Evolutionary conservation across 2,329 filamentous ascomycete genomes (phyloP), one percentile per base, ranked within the genome.

Genomic region (Pseudocercospora cruenta): DNA sequence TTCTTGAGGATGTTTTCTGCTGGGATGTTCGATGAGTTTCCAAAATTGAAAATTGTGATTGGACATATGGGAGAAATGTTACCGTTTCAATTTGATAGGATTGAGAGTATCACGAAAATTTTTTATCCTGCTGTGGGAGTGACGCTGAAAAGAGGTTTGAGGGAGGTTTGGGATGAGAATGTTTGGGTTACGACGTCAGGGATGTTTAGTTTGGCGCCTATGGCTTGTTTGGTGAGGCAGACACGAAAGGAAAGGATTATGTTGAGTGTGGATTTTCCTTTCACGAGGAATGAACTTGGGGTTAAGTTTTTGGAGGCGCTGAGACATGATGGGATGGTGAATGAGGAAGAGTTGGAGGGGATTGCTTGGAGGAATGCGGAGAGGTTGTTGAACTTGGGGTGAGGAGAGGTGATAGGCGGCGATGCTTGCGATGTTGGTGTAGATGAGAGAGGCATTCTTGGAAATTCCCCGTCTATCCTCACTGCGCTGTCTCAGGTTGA

Each of bases 181-280:
- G 75, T 87, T 6, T 87, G 85, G 85, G 72, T 88, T 26, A 88
- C 86, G 4, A 87, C 85, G 1, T 83, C 81, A 68, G 85, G 85
- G 0, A 81, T 84, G 67, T 87, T 83, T 74, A 80, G 79, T 28
- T 62, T 87, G 24, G 78, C 80, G 22, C 82, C 85, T 0, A 69
- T 87, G 74, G 77, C 77, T 45, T 78, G 74, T 60, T 12, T 67
- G 39, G 36, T 64, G 12, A 60, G 60, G 51, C 22, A 22, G 19
- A 54, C 21, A 31, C 43, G 45, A 12, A 49, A 12, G 39, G 65
- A 67, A 8, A 60, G 61, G 53, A 61, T 67, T 12, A 62, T 67
- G 65, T 67, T 53, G 39, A 64, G 65, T 43, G 58, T 67, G 43
- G 61, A 64, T 49, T 67, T 64, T 62, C 62, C 58, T n/a, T 64